These are phyloP conservation scores for Pistacia atlantica DNA, from an alignment of 345 rosid genomes.

Conservation along the genomic window DNA sequence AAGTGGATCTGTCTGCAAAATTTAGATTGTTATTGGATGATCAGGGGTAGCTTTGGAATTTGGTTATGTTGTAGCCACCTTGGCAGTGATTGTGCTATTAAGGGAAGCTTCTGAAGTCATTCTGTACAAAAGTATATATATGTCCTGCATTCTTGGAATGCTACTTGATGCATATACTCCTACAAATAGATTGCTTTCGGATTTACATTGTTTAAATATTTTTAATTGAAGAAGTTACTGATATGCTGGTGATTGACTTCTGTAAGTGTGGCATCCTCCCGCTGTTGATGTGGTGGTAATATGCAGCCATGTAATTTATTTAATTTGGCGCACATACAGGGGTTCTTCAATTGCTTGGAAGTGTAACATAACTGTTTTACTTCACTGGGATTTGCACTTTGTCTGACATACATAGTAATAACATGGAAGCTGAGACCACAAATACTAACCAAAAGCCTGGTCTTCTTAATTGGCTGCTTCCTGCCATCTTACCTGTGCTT, in stretches of 20 bases:
- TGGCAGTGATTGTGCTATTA: constrained; percentile 18
- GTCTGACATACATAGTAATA: constrained; percentile 24
- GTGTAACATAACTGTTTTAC: constrained; percentile 19
- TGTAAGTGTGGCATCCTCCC: constrained; percentile 20
- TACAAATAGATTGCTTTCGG: constrained; percentile 23
- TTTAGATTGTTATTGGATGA: constrained; percentile 29
- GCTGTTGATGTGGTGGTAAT: constrained; percentile 16
- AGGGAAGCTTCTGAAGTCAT: constrained; percentile 18
- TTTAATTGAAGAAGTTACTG: constrained; percentile 17
- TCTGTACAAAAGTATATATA: constrained; percentile 11
- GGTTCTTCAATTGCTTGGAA: constrained; percentile 29
- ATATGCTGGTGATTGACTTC: constrained; percentile 16
- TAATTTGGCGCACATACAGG: constrained; percentile 22
- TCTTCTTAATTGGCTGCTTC: constrained; percentile 56
- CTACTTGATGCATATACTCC: not conserved
- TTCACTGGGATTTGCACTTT: constrained; percentile 12
- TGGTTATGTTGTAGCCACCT: constrained; percentile 7
- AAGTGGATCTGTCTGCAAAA: constrained; percentile 13
- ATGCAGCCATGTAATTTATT: constrained; percentile 35
- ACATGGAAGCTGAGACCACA: constrained; percentile 70
- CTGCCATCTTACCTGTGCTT: constrained; percentile 68
- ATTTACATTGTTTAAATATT: constrained; percentile 4
- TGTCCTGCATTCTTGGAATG: constrained; percentile 5
- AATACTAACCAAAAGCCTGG: constrained; percentile 40
- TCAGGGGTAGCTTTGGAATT: constrained; percentile 20